phyloP scores from a whole-genome alignment of 2,329 filamentous ascomycete species.

The Stagonosporopsis tanaceti region DNA sequence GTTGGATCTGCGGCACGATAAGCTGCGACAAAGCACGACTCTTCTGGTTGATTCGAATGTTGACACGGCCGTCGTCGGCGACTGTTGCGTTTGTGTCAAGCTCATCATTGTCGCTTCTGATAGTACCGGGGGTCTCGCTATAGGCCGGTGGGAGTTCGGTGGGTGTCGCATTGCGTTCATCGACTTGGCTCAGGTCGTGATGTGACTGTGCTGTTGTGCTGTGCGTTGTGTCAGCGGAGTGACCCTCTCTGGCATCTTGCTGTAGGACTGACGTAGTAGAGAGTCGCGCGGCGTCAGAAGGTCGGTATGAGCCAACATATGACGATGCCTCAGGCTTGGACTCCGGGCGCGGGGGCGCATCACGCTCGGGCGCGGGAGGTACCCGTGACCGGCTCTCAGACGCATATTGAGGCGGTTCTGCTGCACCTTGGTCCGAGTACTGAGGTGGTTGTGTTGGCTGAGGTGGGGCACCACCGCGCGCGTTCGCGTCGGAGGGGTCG shows the following conservation, averaged over 20 bases:
- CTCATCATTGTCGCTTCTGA: conserved; percentile 48
- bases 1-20: conserved; percentile 50
- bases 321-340: conserved; percentile 38
- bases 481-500: conserved; percentile 24
- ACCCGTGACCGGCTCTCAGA: conserved; percentile 16
- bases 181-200: conserved; percentile 26
- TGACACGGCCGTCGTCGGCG: conserved; percentile 51
- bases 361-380: conserved; percentile 1
- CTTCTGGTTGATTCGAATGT: conserved; percentile 52
- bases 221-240: conserved; percentile 18
- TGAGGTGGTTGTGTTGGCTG: conserved; percentile 10
- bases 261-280: conserved; percentile 21
- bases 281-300: conserved; percentile 27
- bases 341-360: conserved; percentile 11
- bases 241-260: not conserved
- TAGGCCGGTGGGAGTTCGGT: conserved; percentile 49
- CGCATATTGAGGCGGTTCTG: conserved; percentile 23
- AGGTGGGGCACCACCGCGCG: conserved; percentile 32
- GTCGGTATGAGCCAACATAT: conserved; percentile 41
- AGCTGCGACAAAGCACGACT: conserved; percentile 46
- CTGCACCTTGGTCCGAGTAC: conserved; percentile 19
- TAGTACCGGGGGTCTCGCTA: conserved; percentile 51
- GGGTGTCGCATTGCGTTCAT: conserved; percentile 24
- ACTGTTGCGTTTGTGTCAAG: conserved; percentile 57
- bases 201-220: conserved; percentile 26